Base-by-base conservation (phyloP, 768 basidiomycete species). In the Podaxis sp. region DNA sequence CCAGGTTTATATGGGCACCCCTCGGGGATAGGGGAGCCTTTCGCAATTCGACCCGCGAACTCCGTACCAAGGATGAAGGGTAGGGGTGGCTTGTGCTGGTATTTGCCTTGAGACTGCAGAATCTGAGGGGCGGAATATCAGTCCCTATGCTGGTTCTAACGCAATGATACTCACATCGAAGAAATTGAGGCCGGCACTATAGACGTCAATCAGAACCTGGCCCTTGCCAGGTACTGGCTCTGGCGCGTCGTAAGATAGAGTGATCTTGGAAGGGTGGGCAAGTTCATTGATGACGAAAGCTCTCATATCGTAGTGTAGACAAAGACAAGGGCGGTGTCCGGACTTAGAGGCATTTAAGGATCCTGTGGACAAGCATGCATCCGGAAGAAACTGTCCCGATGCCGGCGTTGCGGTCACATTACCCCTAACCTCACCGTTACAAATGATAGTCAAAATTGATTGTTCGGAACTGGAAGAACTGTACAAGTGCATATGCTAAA, bases 1-100 rank as follows among this genome's bases (percentile, higher is more conserved):
- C 96, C 96, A 2, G 82, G 85, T 70, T 88, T 87, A 69, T 87
- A 92, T 0, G 83, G 81, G 71, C 93, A 96, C 6, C 87, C 90
- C 30, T 81, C 71, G 3, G 96, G 96, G 24, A 96, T 88, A 24
- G 88, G 89, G 3, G 92, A 93, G 64, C 81, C 74, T 15, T 69
- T 65, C 7, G 90, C 80, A 64, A 99, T 87, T 61, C 76, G 81
- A 0, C 96, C 96, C 2, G 95, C 85, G 69, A 98, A 92, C 73
- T 99, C 92, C 40, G 84, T 79, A 15, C 95, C 95, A 4, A 95
- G 83, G 5, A 87, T 81, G 75, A 96, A 97, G 0, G 96, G 96
- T 42, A 93, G 80, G 0, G 91, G 84, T 0, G 92, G 93, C 70
- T 95, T 89, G 59, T 75, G 73, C 70, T 96, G 95, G 72, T 96